Conservation (phyloP, 1,284 basidiomycete species). For the Marasmius fiardii region DNA sequence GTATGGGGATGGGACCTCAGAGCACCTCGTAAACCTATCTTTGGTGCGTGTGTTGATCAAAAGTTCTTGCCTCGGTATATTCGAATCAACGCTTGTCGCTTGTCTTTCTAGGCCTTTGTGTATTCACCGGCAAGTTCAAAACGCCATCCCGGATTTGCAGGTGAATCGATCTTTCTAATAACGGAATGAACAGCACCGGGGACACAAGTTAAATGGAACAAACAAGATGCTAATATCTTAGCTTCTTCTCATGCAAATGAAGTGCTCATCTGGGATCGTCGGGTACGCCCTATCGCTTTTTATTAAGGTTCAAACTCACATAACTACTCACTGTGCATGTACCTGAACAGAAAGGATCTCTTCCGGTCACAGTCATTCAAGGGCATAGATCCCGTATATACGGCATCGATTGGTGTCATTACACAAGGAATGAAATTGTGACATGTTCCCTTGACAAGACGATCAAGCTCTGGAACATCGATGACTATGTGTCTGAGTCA, state of each 20-base stretch:
- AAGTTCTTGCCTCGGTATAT: not conserved
- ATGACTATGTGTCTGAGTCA: slow-evolving; percentile 19
- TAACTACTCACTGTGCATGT: too few species aligned
- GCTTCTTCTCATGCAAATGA: slow-evolving; percentile 86
- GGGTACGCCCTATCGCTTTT: slow-evolving; percentile 41
- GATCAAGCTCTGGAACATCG: slow-evolving; percentile 81
- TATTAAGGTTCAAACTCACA: not conserved
- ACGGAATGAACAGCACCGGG: slow-evolving; percentile 57
- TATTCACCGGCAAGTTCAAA: slow-evolving; percentile 72
- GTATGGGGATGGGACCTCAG: slow-evolving; percentile 88
- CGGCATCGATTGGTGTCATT: slow-evolving; percentile 92
- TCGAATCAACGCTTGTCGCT: not conserved
- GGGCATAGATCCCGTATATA: slow-evolving; percentile 91
- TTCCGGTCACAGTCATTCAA: slow-evolving; percentile 72
- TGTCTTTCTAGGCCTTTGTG: slow-evolving; percentile 51
- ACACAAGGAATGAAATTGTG: slow-evolving; percentile 71
- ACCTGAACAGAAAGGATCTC: slow-evolving; percentile 73
- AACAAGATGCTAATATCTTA: slow-evolving; percentile 78
- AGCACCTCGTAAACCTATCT: slow-evolving; percentile 57
- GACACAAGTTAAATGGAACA: slow-evolving; percentile 96
- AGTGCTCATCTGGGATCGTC: slow-evolving; percentile 85
- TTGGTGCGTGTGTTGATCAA: slow-evolving; percentile 40
- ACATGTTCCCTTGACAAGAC: slow-evolving; percentile 93
- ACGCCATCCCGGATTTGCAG: too few species aligned
- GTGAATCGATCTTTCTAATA: too few species aligned